Percentiles rank a stretch among this genome's conserved stretches.
phyloP scores from a whole-genome alignment of 2,329 filamentous ascomycete genomes.

The Fusarium bulbicola region DNA sequence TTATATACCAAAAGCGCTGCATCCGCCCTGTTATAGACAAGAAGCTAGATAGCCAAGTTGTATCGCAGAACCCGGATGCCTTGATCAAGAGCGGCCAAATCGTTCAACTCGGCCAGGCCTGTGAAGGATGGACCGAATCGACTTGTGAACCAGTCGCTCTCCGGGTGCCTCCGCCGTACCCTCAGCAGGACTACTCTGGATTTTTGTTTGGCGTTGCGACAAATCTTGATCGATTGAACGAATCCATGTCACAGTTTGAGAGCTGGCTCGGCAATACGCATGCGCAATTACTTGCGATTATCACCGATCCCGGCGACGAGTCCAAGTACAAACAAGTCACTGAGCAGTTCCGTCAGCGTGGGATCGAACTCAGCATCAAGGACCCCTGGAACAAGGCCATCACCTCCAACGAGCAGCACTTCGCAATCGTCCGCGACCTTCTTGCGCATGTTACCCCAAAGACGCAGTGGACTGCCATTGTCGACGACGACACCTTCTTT shows the following conservation, averaged over 20 bases:
- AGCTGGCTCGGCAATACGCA: constrained; percentile 65
- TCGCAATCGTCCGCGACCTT: constrained; percentile 63
- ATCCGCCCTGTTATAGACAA: constrained; percentile 50
- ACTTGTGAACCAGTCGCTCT: constrained; percentile 56
- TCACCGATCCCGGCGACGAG: constrained; percentile 55
- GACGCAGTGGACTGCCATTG: constrained; percentile 64
- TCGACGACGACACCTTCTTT: constrained; percentile 73
- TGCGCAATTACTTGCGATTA: constrained; percentile 60
- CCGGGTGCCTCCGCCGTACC: constrained; percentile 56
- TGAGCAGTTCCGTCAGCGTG: constrained; percentile 40
- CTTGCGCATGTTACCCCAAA: constrained; percentile 52
- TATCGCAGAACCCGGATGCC: constrained; percentile 50
- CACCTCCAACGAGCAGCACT: constrained; percentile 64
- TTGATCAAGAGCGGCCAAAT: constrained; percentile 49
- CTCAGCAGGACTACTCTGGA: constrained; percentile 55
- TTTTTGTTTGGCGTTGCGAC: constrained; percentile 68
- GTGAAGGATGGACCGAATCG: constrained; percentile 34
- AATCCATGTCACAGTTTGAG: constrained; percentile 60
- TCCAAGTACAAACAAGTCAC: constrained; percentile 44
- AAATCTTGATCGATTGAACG: constrained; percentile 57
- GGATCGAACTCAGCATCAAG: constrained; percentile 48
- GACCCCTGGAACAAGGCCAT: constrained; percentile 47
- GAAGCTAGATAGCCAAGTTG: constrained; percentile 47
- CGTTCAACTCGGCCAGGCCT: constrained; percentile 43
- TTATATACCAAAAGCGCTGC: constrained; percentile 57